These are phyloP conservation scores for Trichophyton verrucosum DNA, from an alignment of 2,329 filamentous ascomycete species.

Conservation along the genomic window DNA sequence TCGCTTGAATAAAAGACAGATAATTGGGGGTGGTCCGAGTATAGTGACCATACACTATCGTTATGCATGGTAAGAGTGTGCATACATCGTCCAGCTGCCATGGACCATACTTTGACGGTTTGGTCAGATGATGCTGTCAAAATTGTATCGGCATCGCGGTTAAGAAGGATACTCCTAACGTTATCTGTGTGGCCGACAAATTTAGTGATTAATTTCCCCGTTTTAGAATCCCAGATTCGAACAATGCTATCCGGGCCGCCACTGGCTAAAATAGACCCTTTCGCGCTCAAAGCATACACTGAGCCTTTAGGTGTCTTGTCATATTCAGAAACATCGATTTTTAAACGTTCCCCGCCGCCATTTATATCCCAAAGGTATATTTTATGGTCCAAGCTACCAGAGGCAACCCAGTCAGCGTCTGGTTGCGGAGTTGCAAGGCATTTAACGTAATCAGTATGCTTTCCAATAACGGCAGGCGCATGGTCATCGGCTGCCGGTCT, in stretches of 20 bases:
- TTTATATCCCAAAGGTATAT: slow-evolving; percentile 90
- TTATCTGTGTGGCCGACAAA: slow-evolving; percentile 96
- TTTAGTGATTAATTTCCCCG: slow-evolving; percentile 84
- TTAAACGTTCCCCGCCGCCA: slow-evolving; percentile 70
- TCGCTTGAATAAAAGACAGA: slow-evolving; percentile 92
- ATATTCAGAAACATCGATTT: slow-evolving; percentile 65
- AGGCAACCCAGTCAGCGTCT: slow-evolving; percentile 74
- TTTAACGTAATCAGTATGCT: slow-evolving; percentile 94
- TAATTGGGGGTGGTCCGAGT: slow-evolving; percentile 73
- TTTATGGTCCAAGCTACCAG: slow-evolving; percentile 82
- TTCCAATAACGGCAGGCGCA: slow-evolving; percentile 64
- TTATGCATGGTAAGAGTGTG: slow-evolving; percentile 98
- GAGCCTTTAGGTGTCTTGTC: slow-evolving; percentile 79
- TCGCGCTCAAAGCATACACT: slow-evolving; percentile 77
- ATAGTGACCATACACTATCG: slow-evolving; percentile 92
- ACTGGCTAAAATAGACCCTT: slow-evolving; percentile 70
- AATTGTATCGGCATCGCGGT: slow-evolving; percentile 76
- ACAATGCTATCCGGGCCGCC: slow-evolving; percentile 91
- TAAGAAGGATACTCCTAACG: slow-evolving; percentile 80
- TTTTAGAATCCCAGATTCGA: slow-evolving; percentile 78
- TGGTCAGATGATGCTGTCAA: slow-evolving; percentile 92
- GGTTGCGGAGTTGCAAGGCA: slow-evolving; percentile 67
- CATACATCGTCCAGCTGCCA: slow-evolving; percentile 90
- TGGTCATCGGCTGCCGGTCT: slow-evolving; percentile 56
- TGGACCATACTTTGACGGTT: slow-evolving; percentile 95